Percentiles rank a stretch among this genome's conserved stretches.
These are phyloP conservation scores for Sarcodon sp. DNA, from an alignment of 768 basidiomycete genomes.

Conservation along the genomic window DNA sequence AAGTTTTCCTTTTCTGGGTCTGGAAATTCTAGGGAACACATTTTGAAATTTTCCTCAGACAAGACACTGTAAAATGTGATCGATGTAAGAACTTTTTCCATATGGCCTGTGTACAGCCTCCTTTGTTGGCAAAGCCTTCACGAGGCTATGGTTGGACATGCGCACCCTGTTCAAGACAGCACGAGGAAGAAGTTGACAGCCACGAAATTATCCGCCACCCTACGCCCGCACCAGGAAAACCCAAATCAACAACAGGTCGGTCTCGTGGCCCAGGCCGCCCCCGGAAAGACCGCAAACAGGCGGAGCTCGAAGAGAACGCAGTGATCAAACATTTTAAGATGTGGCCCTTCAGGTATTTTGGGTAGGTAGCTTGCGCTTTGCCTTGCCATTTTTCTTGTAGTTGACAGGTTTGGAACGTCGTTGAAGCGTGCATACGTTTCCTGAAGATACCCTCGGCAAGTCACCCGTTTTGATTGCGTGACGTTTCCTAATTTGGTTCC, in stretches of 20 bases:
- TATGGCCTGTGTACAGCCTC: constrained; percentile 89
- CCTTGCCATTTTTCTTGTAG: background rate
- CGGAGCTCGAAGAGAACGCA: constrained; percentile 67
- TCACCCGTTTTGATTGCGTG: constrained; percentile 6
- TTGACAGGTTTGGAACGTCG: background rate
- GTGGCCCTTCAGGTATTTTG: constrained; percentile 97
- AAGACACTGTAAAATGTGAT: constrained; percentile 82
- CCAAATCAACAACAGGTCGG: constrained; percentile 57
- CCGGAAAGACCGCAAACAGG: constrained; percentile 58
- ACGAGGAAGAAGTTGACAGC: constrained; percentile 78
- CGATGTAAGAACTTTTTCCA: constrained; percentile 91
- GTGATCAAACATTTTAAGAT: constrained; percentile 77
- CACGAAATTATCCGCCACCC: constrained; percentile 48
- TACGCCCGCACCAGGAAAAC: constrained; percentile 34
- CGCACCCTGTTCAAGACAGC: constrained; percentile 78
- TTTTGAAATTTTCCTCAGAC: constrained; percentile 27
- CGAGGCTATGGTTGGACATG: constrained; percentile 98
- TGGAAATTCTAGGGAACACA: constrained; percentile 7
- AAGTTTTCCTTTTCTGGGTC: constrained; percentile 17
- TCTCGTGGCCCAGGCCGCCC: constrained; percentile 67
- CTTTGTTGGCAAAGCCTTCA: constrained; percentile 81
- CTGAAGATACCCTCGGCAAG: constrained; percentile 83
- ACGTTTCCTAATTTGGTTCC: constrained; percentile 13
- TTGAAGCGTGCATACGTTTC: constrained; percentile 73
- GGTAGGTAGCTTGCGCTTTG: constrained; percentile 36